A percentile compares a stretch with the other conserved stretches of the same genome.
Evolutionary conservation across 31 red algal genomes (phyloP).

Genomic region (Odonthalia washingtoniensis): DNA sequence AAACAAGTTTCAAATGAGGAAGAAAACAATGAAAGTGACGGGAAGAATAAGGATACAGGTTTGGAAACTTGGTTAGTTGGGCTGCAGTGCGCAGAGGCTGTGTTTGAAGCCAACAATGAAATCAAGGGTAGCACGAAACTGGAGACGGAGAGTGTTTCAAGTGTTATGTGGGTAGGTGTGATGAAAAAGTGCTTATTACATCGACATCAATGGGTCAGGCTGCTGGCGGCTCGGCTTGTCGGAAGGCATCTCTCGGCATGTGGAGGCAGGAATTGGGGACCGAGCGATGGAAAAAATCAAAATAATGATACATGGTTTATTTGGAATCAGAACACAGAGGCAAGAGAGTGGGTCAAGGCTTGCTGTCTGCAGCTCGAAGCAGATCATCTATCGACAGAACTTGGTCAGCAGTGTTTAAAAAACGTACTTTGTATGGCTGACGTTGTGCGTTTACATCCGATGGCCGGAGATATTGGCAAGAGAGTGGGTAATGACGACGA

Average conservation of each 20-base stretch:
- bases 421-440: constrained; percentile 75
- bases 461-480: constrained; percentile 47
- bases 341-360: constrained; percentile 43
- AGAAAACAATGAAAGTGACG: constrained; percentile 21
- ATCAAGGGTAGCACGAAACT: neutral
- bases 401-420: constrained; percentile 66
- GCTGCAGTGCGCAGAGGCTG: constrained; percentile 46
- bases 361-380: constrained; percentile 74
- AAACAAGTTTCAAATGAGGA: neutral
- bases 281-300: too few species aligned
- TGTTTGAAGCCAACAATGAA: constrained; percentile 34
- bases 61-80: constrained; percentile 55
- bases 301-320: neutral
- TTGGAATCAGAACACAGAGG: constrained; percentile 35
- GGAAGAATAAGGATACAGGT: too few species aligned
- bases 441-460: constrained; percentile 49
- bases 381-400: constrained; percentile 48
- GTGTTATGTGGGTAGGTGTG: constrained; percentile 40
- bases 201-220: constrained; percentile 76
- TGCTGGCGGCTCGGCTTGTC: constrained; percentile 60
- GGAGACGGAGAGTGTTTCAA: constrained; percentile 42
- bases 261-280: constrained; percentile 28
- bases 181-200: constrained; percentile 52
- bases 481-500: neutral
- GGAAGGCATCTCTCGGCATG: constrained; percentile 68